A percentile compares a stretch with the other conserved stretches of the same genome.
These are phyloP conservation scores for Physocladia obscura DNA, from an alignment of 192 early-diverging fungal species.

Conservation along the genomic window DNA sequence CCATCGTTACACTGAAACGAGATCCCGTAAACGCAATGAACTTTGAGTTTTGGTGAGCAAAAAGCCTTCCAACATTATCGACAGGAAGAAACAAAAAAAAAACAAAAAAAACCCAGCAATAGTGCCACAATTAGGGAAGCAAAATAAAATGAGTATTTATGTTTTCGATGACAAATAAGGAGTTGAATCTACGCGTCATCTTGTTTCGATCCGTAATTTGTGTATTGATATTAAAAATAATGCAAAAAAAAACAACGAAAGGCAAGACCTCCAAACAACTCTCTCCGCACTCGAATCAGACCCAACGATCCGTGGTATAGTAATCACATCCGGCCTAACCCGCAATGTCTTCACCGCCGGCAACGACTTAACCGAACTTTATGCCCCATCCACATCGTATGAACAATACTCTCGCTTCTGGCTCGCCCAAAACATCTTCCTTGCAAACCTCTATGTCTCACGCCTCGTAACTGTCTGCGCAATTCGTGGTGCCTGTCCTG, in stretches of 20 bases:
- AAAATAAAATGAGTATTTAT: no score
- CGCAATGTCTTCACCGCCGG: conserved; percentile 51
- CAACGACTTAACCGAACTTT: conserved; percentile 47
- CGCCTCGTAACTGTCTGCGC: conserved; percentile 39
- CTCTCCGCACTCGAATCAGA: conserved; percentile 35
- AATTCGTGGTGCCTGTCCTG: conserved; percentile 50
- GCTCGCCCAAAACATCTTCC: conserved; percentile 41
- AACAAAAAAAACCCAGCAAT: no score
- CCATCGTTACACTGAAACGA: conserved; percentile 18
- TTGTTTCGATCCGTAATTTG: no score
- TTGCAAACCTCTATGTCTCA: conserved; percentile 38
- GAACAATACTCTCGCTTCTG: conserved; percentile 47
- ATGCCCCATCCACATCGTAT: conserved; percentile 37
- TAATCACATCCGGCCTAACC: conserved; percentile 42
- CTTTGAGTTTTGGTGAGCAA: conserved; percentile 22
- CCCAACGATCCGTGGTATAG: conserved; percentile 34
- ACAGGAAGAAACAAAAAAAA: no score
- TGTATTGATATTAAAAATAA: no score
- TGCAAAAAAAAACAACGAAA: no score
- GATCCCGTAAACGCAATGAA: conserved; percentile 18
- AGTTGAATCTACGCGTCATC: no score
- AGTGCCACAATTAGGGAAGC: no score
- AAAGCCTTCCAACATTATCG: no score
- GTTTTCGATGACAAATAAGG: no score
- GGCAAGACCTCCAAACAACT: conserved; percentile 36